A percentile compares a stretch with the other conserved stretches of the same genome.
Evolutionary conservation across 257 asterid genomes (phyloP).

Genomic region (Forsythia viridissima): DNA sequence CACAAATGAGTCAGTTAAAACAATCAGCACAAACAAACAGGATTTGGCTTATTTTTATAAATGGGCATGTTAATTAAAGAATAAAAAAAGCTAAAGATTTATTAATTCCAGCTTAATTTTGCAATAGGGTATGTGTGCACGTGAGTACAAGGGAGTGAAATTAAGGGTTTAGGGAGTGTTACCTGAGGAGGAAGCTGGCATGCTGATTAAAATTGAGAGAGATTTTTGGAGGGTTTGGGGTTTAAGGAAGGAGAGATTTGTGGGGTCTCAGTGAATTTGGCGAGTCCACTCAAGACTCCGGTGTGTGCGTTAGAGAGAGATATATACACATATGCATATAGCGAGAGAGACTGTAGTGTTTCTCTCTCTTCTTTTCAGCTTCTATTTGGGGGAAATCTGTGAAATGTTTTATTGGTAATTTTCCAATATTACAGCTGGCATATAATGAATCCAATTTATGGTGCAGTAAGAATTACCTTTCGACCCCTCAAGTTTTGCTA

Average conservation of each 20-base stretch:
- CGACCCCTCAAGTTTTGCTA: not conserved
- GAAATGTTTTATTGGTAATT: not conserved
- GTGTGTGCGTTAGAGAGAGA: not conserved
- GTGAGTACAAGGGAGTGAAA: not conserved
- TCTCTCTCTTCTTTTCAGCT: not conserved
- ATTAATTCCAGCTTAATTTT: conserved; percentile 16
- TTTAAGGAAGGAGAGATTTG: conserved; percentile 46
- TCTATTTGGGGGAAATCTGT: not conserved
- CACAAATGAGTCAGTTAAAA: not conserved
- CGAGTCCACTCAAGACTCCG: conserved; percentile 38
- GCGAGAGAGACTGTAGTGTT: not conserved
- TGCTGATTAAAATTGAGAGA: conserved; percentile 38
- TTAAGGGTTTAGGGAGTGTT: conserved; percentile 7
- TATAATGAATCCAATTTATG: not conserved
- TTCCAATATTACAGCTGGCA: not conserved
- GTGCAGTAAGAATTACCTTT: not conserved
- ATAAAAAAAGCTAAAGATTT: conserved; percentile 7
- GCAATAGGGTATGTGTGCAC: not conserved
- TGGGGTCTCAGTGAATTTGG: conserved; percentile 72
- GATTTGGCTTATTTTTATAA: conserved; percentile 24
- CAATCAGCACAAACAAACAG: not conserved
- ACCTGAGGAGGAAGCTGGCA: conserved; percentile 98
- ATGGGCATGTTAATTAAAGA: not conserved
- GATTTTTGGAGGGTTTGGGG: conserved; percentile 46
- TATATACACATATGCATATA: not conserved